These are phyloP conservation scores for Trebouxiophyceae sp. DNA, from an alignment of 163 green algal genomes.

Conservation along the genomic window DNA sequence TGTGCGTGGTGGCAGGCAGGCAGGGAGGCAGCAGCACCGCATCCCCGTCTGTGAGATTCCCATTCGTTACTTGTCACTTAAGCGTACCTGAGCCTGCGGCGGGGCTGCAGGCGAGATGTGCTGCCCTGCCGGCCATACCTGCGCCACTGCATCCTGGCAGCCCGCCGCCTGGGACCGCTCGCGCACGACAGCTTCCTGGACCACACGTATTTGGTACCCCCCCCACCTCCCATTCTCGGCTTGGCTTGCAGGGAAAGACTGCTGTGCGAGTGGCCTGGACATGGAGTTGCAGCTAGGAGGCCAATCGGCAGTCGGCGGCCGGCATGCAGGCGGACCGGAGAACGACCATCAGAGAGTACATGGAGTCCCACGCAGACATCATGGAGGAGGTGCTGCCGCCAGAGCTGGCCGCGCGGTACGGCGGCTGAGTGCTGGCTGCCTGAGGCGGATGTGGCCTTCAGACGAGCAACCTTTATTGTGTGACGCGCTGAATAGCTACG, in stretches of 20 bases:
- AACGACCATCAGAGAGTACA: conserved; percentile 61
- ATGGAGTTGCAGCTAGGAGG: background rate
- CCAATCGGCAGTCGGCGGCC: background rate
- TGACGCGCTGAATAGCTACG: no score
- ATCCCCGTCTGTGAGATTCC: background rate
- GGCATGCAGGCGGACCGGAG: conserved; percentile 42
- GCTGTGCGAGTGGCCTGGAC: background rate
- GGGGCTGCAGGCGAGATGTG: conserved; percentile 55
- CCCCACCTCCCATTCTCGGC: background rate
- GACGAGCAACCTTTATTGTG: no score
- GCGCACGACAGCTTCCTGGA: conserved; percentile 77
- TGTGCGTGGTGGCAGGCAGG: no score
- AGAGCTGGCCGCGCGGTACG: conserved; percentile 61
- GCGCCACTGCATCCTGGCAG: conserved; percentile 80
- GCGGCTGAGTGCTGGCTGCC: conserved; percentile 43
- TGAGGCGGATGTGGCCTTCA: no score
- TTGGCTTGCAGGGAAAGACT: background rate
- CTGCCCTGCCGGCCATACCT: conserved; percentile 84
- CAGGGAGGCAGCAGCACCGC: background rate
- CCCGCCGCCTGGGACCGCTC: conserved; percentile 46
- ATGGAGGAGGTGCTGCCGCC: conserved; percentile 68
- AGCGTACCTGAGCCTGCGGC: background rate
- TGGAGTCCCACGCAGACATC: conserved; percentile 60
- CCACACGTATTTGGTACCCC: conserved; percentile 54
- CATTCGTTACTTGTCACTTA: background rate